Conservation (phyloP, 805 yeast species). For the Scheffersomyces ergatensis region DNA sequence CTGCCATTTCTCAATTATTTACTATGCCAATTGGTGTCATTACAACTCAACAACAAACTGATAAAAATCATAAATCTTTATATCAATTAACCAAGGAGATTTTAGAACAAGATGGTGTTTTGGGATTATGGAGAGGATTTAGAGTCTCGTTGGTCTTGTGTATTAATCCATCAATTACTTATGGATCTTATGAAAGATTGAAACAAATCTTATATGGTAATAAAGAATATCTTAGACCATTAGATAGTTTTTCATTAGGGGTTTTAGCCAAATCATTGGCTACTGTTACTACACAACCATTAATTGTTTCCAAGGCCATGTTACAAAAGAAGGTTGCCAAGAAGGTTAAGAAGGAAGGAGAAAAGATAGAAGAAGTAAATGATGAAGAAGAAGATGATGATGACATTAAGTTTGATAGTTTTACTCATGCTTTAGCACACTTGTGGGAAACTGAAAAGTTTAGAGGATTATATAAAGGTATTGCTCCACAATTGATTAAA, state of each 20-base stretch:
- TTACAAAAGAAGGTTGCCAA: conserved; percentile 51
- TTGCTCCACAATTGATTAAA: conserved; percentile 75
- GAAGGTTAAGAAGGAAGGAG: conserved; percentile 7
- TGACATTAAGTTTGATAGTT: conserved; percentile 48
- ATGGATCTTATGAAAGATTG: conserved; percentile 74
- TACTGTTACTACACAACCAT: conserved; percentile 77
- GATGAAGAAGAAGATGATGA: conserved; percentile 27
- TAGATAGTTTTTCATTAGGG: conserved; percentile 69
- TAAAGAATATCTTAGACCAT: conserved; percentile 49
- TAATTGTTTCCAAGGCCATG: conserved; percentile 81
- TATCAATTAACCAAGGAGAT: conserved; percentile 44
- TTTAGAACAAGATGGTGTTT: conserved; percentile 58
- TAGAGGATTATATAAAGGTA: conserved; percentile 71
- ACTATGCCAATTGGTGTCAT: conserved; percentile 80
- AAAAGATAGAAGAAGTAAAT: conserved; percentile 12
- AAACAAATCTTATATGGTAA: conserved; percentile 47
- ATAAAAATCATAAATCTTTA: conserved; percentile 33
- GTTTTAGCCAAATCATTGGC: conserved; percentile 81
- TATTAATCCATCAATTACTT: conserved; percentile 82
- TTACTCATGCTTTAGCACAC: conserved; percentile 61
- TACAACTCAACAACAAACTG: conserved; percentile 61
- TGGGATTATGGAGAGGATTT: conserved; percentile 81
- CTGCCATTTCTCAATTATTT: conserved; percentile 75
- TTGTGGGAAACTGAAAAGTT: conserved; percentile 65
- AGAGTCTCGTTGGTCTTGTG: conserved; percentile 78